Percentiles rank a stretch among this genome's conserved stretches.
Evolutionary conservation across 352 stramenopile species (phyloP).

Genomic region (Globisporangium lucens): DNA sequence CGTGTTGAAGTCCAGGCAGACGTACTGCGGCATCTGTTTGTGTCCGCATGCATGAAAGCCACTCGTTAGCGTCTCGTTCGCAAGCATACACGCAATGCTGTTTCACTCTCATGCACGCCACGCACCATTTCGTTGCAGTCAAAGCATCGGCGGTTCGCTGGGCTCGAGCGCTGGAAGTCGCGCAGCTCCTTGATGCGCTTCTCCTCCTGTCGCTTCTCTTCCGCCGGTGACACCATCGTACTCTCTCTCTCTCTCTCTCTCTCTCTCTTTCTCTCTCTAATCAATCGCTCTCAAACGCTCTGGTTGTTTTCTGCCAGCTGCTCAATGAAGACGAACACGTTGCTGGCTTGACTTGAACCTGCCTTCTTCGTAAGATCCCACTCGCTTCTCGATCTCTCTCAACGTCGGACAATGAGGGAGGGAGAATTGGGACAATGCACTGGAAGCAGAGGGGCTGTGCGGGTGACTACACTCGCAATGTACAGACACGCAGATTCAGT

Average conservation of each 20-base stretch:
- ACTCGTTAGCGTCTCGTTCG: neutral
- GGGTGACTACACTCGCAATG: neutral
- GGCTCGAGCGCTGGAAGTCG: slow-evolving; percentile 76
- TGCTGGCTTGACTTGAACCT: neutral
- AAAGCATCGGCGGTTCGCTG: slow-evolving; percentile 82
- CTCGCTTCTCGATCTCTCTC: neutral
- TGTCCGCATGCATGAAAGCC: neutral
- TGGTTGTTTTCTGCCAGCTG: neutral
- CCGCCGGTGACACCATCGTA: slow-evolving; percentile 25
- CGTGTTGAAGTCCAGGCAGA: slow-evolving; percentile 92
- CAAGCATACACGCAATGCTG: neutral
- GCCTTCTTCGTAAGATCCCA: neutral
- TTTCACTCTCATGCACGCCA: neutral
- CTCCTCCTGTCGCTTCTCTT: slow-evolving; percentile 82
- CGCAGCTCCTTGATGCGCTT: slow-evolving; percentile 81
- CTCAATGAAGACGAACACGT: neutral
- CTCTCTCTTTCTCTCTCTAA: neutral
- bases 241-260: neutral
- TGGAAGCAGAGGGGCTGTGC: neutral
- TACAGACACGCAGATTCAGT: neutral
- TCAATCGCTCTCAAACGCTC: neutral
- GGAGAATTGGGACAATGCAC: no score
- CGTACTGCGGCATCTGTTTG: slow-evolving; percentile 87
- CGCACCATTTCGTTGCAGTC: slow-evolving; percentile 90
- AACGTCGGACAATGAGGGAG: neutral